Evolutionary conservation across 441 rosid species (phyloP).

Genomic region (Codiaeum variegatum): DNA sequence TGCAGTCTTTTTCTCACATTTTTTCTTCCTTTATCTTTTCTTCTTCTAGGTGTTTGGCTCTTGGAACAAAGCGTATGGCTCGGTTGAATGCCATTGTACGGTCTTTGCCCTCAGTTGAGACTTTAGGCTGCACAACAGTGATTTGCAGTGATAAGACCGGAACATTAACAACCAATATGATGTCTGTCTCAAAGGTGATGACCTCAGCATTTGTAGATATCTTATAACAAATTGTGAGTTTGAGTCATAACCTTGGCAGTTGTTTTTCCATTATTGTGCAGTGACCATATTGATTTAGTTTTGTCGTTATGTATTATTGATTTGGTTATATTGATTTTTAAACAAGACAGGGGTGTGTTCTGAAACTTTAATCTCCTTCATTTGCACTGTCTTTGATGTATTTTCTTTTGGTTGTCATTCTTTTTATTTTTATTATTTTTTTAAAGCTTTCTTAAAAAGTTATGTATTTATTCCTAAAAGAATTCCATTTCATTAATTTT

Average conservation of each 20-base stretch:
- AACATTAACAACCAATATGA: slow-evolving; percentile 97
- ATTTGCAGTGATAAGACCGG: slow-evolving; percentile 99
- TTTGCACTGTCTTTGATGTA: neutral
- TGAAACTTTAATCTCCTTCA: neutral
- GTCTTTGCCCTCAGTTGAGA: slow-evolving; percentile 97
- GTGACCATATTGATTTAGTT: neutral
- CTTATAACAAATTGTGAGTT: neutral
- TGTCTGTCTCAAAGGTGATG: slow-evolving; percentile 93
- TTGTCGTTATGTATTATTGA: neutral
- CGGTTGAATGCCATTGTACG: slow-evolving; percentile 97
- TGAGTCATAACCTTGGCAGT: neutral
- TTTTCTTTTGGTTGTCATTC: neutral
- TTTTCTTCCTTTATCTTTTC: slow-evolving; percentile 16
- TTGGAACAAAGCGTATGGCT: slow-evolving; percentile 99
- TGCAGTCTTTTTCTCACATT: slow-evolving; percentile 3
- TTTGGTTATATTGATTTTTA: neutral
- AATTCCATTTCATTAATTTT: neutral
- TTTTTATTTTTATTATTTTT: neutral
- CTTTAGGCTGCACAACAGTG: slow-evolving; percentile 97
- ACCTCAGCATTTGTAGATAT: slow-evolving; percentile 17
- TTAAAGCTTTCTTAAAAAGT: neutral
- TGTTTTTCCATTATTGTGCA: neutral
- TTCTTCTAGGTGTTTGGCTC: slow-evolving; percentile 85
- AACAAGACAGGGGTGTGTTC: neutral
- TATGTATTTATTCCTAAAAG: no score